These are phyloP conservation scores for Clavariopsis aquatica DNA, from an alignment of 495 filamentous ascomycete genomes.

Conservation along the genomic window DNA sequence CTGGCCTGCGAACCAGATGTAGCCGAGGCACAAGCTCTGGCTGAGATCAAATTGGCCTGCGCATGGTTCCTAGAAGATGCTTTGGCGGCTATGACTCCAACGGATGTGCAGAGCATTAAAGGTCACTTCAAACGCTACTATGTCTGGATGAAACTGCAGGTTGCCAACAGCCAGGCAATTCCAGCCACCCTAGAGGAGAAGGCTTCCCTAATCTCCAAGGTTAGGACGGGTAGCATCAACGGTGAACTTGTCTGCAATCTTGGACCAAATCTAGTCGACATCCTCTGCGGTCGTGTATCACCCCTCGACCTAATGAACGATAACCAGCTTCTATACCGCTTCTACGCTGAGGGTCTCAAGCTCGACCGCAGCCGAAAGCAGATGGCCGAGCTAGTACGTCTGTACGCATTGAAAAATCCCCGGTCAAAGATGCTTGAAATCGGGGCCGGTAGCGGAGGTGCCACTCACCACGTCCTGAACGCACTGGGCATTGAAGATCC, in stretches of 20 bases:
- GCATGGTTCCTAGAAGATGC: conserved; percentile 1
- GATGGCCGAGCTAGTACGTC: background rate
- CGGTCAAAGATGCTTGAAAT: conserved; percentile 31
- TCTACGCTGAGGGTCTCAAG: conserved; percentile 14
- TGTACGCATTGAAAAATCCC: conserved; percentile 24
- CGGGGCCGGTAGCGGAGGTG: conserved; percentile 36
- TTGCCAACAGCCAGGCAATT: background rate
- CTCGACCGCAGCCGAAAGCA: background rate
- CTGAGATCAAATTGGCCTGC: conserved; percentile 2
- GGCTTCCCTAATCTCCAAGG: background rate
- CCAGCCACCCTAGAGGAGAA: background rate
- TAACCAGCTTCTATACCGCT: conserved; percentile 19
- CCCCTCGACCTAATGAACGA: conserved; percentile 26
- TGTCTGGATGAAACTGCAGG: conserved; percentile 5
- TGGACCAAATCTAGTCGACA: conserved; percentile 11
- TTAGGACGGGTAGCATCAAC: background rate
- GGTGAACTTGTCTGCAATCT: conserved; percentile 12
- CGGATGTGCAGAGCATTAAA: background rate
- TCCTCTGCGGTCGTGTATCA: conserved; percentile 2
- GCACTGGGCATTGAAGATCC: conserved; percentile 6
- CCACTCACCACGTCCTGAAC: conserved; percentile 16
- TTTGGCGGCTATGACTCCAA: background rate
- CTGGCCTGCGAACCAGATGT: background rate
- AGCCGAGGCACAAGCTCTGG: background rate
- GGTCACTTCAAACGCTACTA: conserved; percentile 2